Evolutionary conservation across 140 eudicot species (phyloP).

Genomic region (Erigeron philadelphicus): DNA sequence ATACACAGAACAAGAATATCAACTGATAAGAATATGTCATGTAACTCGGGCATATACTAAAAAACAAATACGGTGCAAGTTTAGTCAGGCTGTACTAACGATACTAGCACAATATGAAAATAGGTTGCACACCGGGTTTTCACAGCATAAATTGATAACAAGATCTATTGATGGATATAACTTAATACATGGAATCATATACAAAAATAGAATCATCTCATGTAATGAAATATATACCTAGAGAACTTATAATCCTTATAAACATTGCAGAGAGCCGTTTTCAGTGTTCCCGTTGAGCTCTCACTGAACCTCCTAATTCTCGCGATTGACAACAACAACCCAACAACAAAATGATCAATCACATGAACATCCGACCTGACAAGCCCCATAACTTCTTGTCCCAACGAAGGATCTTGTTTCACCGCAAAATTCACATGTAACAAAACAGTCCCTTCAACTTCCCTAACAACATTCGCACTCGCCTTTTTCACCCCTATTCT

Average conservation of each 20-base stretch:
- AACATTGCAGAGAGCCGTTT: slow-evolving; percentile 48
- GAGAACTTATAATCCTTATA: slow-evolving; percentile 65
- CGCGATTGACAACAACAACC: slow-evolving; percentile 59
- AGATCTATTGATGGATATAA: not conserved
- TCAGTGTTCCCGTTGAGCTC: slow-evolving; percentile 59
- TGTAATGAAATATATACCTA: slow-evolving; percentile 31
- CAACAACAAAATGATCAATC: slow-evolving; percentile 61
- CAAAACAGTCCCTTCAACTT: slow-evolving; percentile 83
- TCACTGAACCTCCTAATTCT: slow-evolving; percentile 66
- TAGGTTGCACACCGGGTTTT: not conserved
- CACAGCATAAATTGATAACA: slow-evolving; percentile 7
- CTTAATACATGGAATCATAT: not conserved
- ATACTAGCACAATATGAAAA: not conserved
- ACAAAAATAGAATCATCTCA: slow-evolving; percentile 10
- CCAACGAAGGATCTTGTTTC: slow-evolving; percentile 83
- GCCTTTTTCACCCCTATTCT: slow-evolving; percentile 31
- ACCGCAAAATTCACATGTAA: slow-evolving; percentile 85
- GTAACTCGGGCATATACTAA: not conserved
- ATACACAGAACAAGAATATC: not conserved
- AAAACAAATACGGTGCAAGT: not conserved
- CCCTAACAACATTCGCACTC: slow-evolving; percentile 42
- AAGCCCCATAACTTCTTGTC: slow-evolving; percentile 67
- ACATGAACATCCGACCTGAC: slow-evolving; percentile 46
- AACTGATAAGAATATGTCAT: not conserved
- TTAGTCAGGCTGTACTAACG: not conserved